Conservation (phyloP, 1,284 basidiomycete genomes). For the Ceratorhiza oryzae-sativae region DNA sequence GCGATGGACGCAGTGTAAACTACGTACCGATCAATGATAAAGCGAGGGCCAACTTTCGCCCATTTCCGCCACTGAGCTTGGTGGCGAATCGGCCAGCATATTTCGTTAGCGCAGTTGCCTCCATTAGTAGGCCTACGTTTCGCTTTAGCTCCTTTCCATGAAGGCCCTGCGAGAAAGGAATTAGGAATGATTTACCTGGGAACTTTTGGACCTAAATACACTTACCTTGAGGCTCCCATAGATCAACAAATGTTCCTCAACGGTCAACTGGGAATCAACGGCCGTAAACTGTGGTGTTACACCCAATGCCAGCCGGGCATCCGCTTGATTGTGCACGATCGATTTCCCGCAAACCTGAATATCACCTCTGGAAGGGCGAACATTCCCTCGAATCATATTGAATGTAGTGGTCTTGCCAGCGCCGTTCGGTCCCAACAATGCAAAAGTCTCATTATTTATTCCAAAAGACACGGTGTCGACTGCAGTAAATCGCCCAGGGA, state of each 20-base stretch:
- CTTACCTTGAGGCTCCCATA: slow-evolving; percentile 49
- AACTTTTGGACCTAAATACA: background rate
- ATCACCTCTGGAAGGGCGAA: slow-evolving; percentile 68
- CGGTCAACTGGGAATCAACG: slow-evolving; percentile 77
- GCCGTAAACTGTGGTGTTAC: slow-evolving; percentile 86
- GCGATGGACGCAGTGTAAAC: background rate
- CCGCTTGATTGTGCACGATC: slow-evolving; percentile 64
- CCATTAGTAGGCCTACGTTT: slow-evolving; percentile 68
- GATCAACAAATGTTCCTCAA: slow-evolving; percentile 70
- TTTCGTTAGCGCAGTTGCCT: slow-evolving; percentile 61
- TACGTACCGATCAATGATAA: slow-evolving; percentile 75
- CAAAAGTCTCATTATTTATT: slow-evolving; percentile 70
- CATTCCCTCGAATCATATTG: slow-evolving; percentile 74
- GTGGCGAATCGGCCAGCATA: slow-evolving; percentile 76
- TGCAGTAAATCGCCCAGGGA: slow-evolving; percentile 60
- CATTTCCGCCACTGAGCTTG: slow-evolving; percentile 79
- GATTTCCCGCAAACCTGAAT: slow-evolving; percentile 69
- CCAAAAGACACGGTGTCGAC: slow-evolving; percentile 78
- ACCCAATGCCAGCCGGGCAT: slow-evolving; percentile 70
- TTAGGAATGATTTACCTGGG: too few species aligned
- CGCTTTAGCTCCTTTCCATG: slow-evolving; percentile 57
- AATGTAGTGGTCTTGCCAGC: slow-evolving; percentile 82
- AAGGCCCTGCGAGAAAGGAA: slow-evolving; percentile 68
- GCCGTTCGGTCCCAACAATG: slow-evolving; percentile 80
- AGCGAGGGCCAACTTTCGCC: slow-evolving; percentile 77